Conservation (phyloP, 192 early-diverging fungal species). For the Coemansia sp. region DNA sequence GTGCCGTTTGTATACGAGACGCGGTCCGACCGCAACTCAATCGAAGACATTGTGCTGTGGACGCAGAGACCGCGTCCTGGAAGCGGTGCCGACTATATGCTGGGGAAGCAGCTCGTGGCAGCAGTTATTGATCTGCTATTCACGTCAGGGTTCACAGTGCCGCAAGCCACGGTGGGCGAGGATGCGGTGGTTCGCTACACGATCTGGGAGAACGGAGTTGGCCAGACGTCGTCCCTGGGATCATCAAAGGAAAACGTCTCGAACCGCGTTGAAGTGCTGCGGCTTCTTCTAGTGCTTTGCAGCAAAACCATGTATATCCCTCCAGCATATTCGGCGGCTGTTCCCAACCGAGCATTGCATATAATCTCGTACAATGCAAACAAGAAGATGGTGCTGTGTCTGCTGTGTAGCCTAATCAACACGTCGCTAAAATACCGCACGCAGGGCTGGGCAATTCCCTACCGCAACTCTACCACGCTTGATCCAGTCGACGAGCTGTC, state of each 20-base stretch:
- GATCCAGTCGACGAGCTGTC: conserved; percentile 74
- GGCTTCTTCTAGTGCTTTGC: conserved; percentile 73
- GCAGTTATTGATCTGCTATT: conserved; percentile 60
- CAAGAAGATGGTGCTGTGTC: conserved; percentile 65
- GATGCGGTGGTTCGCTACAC: conserved; percentile 59
- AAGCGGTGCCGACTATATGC: conserved; percentile 36
- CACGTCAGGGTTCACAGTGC: conserved; percentile 69
- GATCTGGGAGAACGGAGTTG: conserved; percentile 78
- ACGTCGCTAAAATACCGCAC: conserved; percentile 79
- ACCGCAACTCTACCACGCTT: conserved; percentile 76
- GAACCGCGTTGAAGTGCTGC: conserved; percentile 75
- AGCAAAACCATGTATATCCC: conserved; percentile 79
- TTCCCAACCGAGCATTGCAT: conserved; percentile 38
- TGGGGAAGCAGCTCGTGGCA: conserved; percentile 58
- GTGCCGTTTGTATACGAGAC: conserved; percentile 82
- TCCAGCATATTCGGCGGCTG: conserved; percentile 22
- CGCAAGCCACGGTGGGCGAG: conserved; percentile 50
- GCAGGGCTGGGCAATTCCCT: conserved; percentile 83
- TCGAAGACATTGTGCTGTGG: conserved; percentile 50
- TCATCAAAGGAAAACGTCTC: conserved; percentile 65
- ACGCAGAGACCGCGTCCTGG: conserved; percentile 40
- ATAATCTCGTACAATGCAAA: conserved; percentile 44
- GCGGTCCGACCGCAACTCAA: conserved; percentile 19
- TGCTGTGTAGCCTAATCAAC: conserved; percentile 86
- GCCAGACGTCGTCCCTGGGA: conserved; percentile 65